phyloP scores from a whole-genome alignment of 2,329 filamentous ascomycete species.

The Lachnellula willkommii region DNA sequence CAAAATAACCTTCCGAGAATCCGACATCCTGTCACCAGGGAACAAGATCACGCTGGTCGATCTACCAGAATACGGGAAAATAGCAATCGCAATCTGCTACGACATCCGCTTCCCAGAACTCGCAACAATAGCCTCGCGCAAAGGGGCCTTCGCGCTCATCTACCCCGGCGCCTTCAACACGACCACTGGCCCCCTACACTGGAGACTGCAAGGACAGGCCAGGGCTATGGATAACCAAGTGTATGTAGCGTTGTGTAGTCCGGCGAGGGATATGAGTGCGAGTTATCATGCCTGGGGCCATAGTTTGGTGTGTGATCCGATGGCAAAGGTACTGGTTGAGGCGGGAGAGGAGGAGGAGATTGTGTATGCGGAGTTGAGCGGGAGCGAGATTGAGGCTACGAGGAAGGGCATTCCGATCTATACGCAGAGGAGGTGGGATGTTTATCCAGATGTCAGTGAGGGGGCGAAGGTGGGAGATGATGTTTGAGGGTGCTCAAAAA shows the following conservation, averaged over 20 bases:
- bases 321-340: conserved; percentile 75
- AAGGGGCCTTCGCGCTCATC: conserved; percentile 79
- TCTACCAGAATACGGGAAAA: conserved; percentile 79
- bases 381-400: conserved; percentile 64
- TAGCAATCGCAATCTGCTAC: conserved; percentile 93
- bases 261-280: conserved; percentile 71
- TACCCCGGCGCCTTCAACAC: conserved; percentile 98
- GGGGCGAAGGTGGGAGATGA: conserved; percentile 36
- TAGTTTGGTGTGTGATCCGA: conserved; percentile 80
- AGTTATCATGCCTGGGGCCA: conserved; percentile 90
- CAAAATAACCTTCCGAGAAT: conserved; percentile 87
- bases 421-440: conserved; percentile 83
- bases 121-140: conserved; percentile 79
- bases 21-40: conserved; percentile 79
- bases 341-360: conserved; percentile 73
- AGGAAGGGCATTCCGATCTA: conserved; percentile 80
- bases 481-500: not conserved
- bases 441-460: conserved; percentile 84
- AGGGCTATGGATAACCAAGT: conserved; percentile 91
- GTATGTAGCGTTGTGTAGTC: conserved; percentile 89
- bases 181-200: conserved; percentile 88
- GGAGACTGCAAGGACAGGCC: conserved; percentile 75
- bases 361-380: conserved; percentile 66
- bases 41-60: conserved; percentile 82
- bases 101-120: conserved; percentile 95